Base-by-base conservation (phyloP, 352 stramenopile genomes). In the Thraustochytrium striatum region DNA sequence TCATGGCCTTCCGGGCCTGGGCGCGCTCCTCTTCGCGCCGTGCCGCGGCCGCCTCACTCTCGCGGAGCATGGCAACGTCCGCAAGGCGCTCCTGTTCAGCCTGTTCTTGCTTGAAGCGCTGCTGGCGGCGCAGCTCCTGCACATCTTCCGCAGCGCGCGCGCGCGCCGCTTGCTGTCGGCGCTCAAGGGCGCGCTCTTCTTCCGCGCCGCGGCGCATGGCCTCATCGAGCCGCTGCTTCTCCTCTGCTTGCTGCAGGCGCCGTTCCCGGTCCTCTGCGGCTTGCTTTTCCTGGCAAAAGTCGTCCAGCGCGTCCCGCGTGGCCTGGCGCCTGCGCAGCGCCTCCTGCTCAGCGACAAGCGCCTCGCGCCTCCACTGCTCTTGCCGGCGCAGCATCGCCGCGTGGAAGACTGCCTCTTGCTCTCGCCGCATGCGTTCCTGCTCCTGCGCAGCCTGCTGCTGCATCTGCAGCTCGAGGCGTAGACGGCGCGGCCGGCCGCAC, bases 401-500 rank as follows among this genome's bases (percentile, higher is more conserved):
- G n/a, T n/a, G n/a, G n/a, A n/a, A n/a, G n/a, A n/a, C n/a, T n/a
- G n/a, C n/a, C n/a, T n/a, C n/a, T n/a, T n/a, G 59, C 41, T 70
- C 53, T 44, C 53, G n/a, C 33, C 8, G 13, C 25, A 9, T 38
- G 21, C n/a, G n/a, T n/a, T 33, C 59, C 41, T 70, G 33, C 0
- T 36, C 8, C 38, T 5, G 5, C 21, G n/a, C n/a, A 7, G 3
- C 33, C 16, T 70, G 36, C 41, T 70, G 35, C 9, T 33, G 35
- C 28, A 70, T 7, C 9, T 44, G 59, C 21, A 44, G 25, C 13
- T 70, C 9, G 21, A 70, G 59, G 59, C 59, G 36, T 70, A 70
- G 9, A 5, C 59, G n/a, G 50, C 9, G 0, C 59, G 59, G 8
- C 35, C 35, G 1, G 59, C 59, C 3, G n/a, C 5, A 3, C 19